These are phyloP conservation scores for Blastobotrys chiropterorum DNA, from an alignment of 805 yeast species.

Conservation along the genomic window DNA sequence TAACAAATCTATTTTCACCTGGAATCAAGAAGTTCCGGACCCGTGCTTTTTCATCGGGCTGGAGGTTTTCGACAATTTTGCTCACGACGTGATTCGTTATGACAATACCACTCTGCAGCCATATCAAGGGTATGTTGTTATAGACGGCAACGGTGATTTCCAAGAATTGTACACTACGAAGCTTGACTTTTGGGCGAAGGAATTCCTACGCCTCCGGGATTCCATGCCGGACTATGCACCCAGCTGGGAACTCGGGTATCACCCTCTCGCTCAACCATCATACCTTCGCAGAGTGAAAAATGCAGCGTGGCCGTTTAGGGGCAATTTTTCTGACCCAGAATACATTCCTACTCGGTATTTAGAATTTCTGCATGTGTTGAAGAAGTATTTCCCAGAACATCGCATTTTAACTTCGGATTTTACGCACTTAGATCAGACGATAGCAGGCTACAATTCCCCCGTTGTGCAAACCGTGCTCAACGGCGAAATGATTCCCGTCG, in stretches of 20 bases:
- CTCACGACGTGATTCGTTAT: slow-evolving; percentile 76
- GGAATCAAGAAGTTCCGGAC: slow-evolving; percentile 53
- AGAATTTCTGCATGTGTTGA: slow-evolving; percentile 57
- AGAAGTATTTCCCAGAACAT: slow-evolving; percentile 67
- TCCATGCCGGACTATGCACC: slow-evolving; percentile 23
- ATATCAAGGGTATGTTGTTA: slow-evolving; percentile 68
- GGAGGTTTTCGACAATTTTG: slow-evolving; percentile 78
- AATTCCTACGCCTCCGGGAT: slow-evolving; percentile 52
- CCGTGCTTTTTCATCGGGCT: slow-evolving; percentile 75
- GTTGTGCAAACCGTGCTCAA: slow-evolving; percentile 73
- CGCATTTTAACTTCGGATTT: slow-evolving; percentile 71
- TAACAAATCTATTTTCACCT: slow-evolving; percentile 70
- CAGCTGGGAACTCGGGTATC: slow-evolving; percentile 35
- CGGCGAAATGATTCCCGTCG: slow-evolving; percentile 59
- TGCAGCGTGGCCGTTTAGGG: slow-evolving; percentile 57
- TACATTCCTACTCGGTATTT: slow-evolving; percentile 73
- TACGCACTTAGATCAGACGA: slow-evolving; percentile 35
- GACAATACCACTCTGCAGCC: slow-evolving; percentile 63
- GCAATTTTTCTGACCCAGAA: slow-evolving; percentile 63
- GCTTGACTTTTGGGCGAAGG: slow-evolving; percentile 34
- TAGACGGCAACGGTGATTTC: slow-evolving; percentile 69
- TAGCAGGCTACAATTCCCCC: slow-evolving; percentile 60
- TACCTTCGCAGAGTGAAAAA: slow-evolving; percentile 40
- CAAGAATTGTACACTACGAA: slow-evolving; percentile 51
- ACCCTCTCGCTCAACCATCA: slow-evolving; percentile 55